Base-by-base conservation (phyloP, 2,329 filamentous ascomycete genomes). In the Fusarium duplospermum region DNA sequence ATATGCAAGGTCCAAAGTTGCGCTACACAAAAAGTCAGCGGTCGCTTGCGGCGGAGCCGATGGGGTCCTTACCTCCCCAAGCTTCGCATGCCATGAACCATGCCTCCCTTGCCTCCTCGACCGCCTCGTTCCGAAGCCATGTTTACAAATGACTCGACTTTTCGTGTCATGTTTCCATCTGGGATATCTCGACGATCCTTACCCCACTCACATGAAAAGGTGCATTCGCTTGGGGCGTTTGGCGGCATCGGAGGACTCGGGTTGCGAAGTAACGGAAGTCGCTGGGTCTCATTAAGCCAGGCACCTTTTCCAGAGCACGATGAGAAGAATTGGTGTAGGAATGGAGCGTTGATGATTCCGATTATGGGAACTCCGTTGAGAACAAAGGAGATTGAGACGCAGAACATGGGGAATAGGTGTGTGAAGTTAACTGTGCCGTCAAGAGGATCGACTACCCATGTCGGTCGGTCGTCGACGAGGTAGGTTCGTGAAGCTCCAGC, bases 371-470 rank as follows among this genome's bases (percentile, higher is more conserved):
- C 81, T 8, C 88, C 86, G 20, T 87, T 82, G 64, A 93, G 78
- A 27, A 92, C 85, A 77, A 95, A 91, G 58, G 87, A 93, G 77
- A 95, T 94, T 38, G 91, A 93, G 50, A 95, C 91, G 81, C 93
- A 95, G 83, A 93, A 94, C 91, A 94, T 94, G 67, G 92, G 92
- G 79, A 94, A 94, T 7, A 94, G 87, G 81, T 95, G 93, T 33
- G 93, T 93, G 83, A 93, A 95, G 85, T 95, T 95, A 69, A 95
- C 92, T 4, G 93, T 95, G 84, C 92, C 93, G 78, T 95, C 93
- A 31, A 95, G 87, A 11, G 93, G 93, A 81, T 95, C 93, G 45
- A 95, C 88, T 77, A 91, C 90, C 93, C 93, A 95, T 35, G 93
- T 94, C 50, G 93, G 93, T 1, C 83, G 76, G 42, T 88, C 80